Conservation (phyloP, 257 asterid species). For the Asclepias syriaca region DNA sequence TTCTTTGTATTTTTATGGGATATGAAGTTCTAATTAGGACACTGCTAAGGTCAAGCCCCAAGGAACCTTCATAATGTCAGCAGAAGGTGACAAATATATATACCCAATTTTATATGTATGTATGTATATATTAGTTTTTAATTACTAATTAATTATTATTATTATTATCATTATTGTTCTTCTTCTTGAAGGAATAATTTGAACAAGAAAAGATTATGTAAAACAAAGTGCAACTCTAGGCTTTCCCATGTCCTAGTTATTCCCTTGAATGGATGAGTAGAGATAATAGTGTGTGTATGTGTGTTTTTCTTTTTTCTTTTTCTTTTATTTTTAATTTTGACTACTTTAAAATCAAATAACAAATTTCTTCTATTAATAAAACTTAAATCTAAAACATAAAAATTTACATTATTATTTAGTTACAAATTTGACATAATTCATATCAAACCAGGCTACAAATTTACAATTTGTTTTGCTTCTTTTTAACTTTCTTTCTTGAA, state of each 20-base stretch:
- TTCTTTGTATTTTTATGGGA: conserved; percentile 16
- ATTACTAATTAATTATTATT: background rate
- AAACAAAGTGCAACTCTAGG: background rate
- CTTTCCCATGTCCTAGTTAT: background rate
- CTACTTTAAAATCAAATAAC: too few relatives aligned
- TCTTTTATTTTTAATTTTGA: too few relatives aligned
- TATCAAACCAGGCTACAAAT: too few relatives aligned
- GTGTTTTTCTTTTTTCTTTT: too few relatives aligned
- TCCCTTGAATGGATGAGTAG: background rate
- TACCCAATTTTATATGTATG: background rate
- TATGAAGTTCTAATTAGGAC: conserved; percentile 24
- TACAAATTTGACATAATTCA: too few relatives aligned
- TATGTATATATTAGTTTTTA: background rate
- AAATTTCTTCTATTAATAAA: too few relatives aligned
- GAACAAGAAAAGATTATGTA: background rate
- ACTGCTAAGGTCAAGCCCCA: conserved; percentile 33
- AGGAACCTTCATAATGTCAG: conserved; percentile 41
- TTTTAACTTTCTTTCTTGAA: too few relatives aligned
- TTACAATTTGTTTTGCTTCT: too few relatives aligned
- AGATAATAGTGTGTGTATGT: too few relatives aligned
- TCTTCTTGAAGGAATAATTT: conserved; percentile 5
- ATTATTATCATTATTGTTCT: background rate
- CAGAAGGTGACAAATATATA: conserved; percentile 18
- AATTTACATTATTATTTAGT: too few relatives aligned
- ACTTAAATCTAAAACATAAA: too few relatives aligned